Evolutionary conservation across 2,329 filamentous ascomycete species (phyloP), one percentile per base, ranked within the genome.

Genomic region (Aureobasidium pullulans): DNA sequence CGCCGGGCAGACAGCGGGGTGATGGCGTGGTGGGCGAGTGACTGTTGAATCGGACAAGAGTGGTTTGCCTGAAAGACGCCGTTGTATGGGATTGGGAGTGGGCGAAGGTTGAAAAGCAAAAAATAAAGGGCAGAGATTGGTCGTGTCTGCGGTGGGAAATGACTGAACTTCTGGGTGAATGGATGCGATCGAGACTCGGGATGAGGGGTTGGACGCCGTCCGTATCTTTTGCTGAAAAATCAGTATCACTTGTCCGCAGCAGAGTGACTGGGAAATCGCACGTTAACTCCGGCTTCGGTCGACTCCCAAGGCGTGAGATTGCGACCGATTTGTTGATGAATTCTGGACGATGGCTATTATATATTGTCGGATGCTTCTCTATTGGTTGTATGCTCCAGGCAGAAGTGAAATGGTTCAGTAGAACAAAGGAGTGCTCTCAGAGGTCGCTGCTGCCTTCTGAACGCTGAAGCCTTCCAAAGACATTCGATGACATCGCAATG

Each of bases 21-120:
- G 48, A 31, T 57, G 52, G 43, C 54, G 54, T 57, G 54, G 54
- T 57, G 54, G 52, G 54, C 43, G 43, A 37, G 40, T 28, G 52
- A 23, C 32, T 32, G 40, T 7, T 16, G 23, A 56, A n/a, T 16
- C 44, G 31, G 16, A 32, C 37, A 31, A 40, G 39, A n/a, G 31
- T 40, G 36, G 31, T 56, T 56, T 44, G 39, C 40, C 40, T 16
- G 40, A 37, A 19, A 56, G 37, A 31, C 19, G 52, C 40, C 32
- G 29, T 46, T 56, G 31, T 56, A 29, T 37, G 31, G 23, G 36
- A 15, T 9, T 16, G 7, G 48, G 47, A 29, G 31, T 50, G 16
- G 23, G 13, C 23, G 48, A 31, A 7, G 15, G 28, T 11, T 31
- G 39, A 34, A 43, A 32, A 28, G 23, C 42, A 54, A 44, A 46